Evolutionary conservation across 345 rosid species (phyloP), one percentile per base, ranked within the genome.

Genomic region (Eucalyptus rudis): DNA sequence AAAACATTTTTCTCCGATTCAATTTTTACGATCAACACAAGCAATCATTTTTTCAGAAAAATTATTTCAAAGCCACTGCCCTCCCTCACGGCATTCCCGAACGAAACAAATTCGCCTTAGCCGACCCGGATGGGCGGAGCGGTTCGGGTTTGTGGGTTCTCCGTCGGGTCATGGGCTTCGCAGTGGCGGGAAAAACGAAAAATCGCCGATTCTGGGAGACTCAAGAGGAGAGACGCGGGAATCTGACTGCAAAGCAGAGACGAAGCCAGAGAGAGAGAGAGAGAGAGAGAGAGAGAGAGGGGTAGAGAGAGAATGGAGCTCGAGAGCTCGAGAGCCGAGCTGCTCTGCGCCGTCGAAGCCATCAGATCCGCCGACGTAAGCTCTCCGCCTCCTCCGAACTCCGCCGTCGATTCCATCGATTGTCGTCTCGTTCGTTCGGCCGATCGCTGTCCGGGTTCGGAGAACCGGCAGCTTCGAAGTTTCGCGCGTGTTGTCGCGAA

Each of bases 341-440:
- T 94, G 89, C 93, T 59, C 90, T 91, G 36, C 89, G 91, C 95
- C 13, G 86, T 95, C 6, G 94, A 92, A 79, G 95, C 93, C 90
- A 91, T 97, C 29, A 90, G 90, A 91, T 90, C 94, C 88, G 95
- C 98, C 29, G 98, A 97, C 87, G 99, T 96, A 92, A 90, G 94
- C 27, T 40, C 83, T 76, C 83, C 11, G 27, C 83, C 15, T 36
- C 81, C 24, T 56, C 27, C 27, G 45, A n/a, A 79, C 59, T 31
- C 25, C 43, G 58, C 29, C 80, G 33, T 88, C 13, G 40, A 2
- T 64, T 54, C 43, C 83, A 40, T 25, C 31, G 20, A 62, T 31
- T 62, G 51, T 58, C 45, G 56, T 33, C 16, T 85, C 8, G 68
- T 58, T 58, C 64, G 56, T 56, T 56, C 62, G 62, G 62, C 62